These are phyloP conservation scores for Mucor mucedo DNA, from an alignment of 371 early-diverging fungal species.

Conservation along the genomic window DNA sequence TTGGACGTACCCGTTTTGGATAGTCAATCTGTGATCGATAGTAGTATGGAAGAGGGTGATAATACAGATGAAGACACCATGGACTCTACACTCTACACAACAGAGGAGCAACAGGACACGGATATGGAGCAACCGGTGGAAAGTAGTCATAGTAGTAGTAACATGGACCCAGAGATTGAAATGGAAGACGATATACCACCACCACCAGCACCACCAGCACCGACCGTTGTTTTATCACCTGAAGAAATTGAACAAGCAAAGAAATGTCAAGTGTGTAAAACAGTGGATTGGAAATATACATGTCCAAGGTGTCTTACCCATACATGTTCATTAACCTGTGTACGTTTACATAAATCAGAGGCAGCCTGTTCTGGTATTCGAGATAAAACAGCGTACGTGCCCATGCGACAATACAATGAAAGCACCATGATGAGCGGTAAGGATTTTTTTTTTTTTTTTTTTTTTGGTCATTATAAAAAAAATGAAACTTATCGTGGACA, in stretches of 20 bases:
- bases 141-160: no score
- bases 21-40: neutral
- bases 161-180: conserved; percentile 5
- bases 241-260: conserved; percentile 13
- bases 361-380: conserved; percentile 67
- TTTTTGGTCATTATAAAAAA: neutral
- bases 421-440: conserved; percentile 73
- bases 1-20: no score
- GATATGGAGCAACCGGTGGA: no score
- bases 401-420: conserved; percentile 57
- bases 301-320: conserved; percentile 70
- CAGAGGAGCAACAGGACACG: no score
- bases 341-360: conserved; percentile 60
- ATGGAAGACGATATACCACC: neutral
- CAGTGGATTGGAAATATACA: conserved; percentile 59
- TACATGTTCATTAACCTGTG: conserved; percentile 72
- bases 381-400: conserved; percentile 64
- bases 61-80: no score
- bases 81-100: no score
- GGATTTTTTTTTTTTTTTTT: neutral
- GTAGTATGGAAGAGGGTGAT: neutral
- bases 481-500: neutral
- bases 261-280: conserved; percentile 45
- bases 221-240: neutral
- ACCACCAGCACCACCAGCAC: neutral